Percentiles rank a stretch among this genome's conserved stretches.
These are phyloP conservation scores for Rheum nobile DNA, from an alignment of 148 eudicot species.

Conservation along the genomic window DNA sequence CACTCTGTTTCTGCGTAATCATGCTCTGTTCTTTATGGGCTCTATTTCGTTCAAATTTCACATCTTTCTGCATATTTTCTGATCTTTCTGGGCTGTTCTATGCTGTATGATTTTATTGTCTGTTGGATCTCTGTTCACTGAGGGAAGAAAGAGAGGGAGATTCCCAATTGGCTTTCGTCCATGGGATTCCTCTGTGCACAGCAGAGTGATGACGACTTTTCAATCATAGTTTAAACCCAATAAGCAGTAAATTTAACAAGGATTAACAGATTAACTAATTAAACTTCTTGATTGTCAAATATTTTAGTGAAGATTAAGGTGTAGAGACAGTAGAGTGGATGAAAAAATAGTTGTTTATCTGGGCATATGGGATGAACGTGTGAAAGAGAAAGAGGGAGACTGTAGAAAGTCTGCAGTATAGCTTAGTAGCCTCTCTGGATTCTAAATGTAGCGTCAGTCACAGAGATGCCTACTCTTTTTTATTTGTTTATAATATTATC, in stretches of 20 bases:
- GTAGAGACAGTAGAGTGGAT: no score
- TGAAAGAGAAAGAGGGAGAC: conserved; percentile 12
- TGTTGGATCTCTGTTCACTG: not conserved
- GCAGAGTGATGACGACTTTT: not conserved
- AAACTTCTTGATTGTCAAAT: not conserved
- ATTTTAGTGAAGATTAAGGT: conserved; percentile 8
- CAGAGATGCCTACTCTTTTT: conserved; percentile 6
- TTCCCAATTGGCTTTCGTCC: not conserved
- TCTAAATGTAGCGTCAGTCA: not conserved
- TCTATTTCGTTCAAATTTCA: not conserved
- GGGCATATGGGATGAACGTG: conserved; percentile 22
- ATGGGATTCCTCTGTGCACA: conserved; percentile 2
- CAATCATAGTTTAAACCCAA: not conserved
- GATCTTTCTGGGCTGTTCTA: not conserved
- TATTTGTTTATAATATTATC: not conserved
- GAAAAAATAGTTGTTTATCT: conserved; percentile 10
- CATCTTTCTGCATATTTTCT: not conserved
- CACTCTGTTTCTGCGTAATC: not conserved
- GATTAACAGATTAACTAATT: not conserved
- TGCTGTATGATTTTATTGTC: not conserved
- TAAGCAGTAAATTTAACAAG: not conserved
- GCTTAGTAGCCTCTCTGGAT: conserved; percentile 3
- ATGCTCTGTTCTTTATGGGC: not conserved
- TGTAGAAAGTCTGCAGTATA: conserved; percentile 2
- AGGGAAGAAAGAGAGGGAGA: not conserved